Conservation (phyloP, 352 stramenopile species). For the Phytopythium litorale region DNA sequence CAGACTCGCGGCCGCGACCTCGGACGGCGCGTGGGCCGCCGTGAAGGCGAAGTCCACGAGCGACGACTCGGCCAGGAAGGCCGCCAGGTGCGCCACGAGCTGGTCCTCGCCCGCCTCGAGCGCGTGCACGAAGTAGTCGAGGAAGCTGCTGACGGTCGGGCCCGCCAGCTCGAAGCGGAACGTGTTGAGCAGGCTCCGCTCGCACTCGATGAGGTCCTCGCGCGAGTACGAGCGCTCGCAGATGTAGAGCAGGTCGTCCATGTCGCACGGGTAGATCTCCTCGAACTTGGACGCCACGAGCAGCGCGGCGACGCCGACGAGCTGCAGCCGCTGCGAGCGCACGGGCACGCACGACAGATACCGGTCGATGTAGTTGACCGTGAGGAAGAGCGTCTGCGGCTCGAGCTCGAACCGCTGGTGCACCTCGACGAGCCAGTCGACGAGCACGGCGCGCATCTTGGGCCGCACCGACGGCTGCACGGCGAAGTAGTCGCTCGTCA, state of each 20-base stretch:
- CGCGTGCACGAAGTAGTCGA: conserved; percentile 93
- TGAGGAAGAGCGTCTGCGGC: conserved; percentile 97
- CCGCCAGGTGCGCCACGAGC: conserved; percentile 37
- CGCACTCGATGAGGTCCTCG: conserved; percentile 71
- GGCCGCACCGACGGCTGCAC: conserved; percentile 43
- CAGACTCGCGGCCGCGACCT: conserved; percentile 44
- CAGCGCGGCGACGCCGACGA: conserved; percentile 95
- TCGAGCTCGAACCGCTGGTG: conserved; percentile 98
- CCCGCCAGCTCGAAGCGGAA: conserved; percentile 97
- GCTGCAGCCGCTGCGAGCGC: conserved; percentile 93
- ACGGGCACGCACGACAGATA: conserved; percentile 92
- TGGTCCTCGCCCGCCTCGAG: conserved; percentile 32
- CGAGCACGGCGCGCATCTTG: conserved; percentile 65
- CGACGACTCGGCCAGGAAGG: conserved; percentile 55
- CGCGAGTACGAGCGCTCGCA: conserved; percentile 96
- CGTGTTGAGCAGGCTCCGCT: conserved; percentile 94
- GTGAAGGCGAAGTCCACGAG: conserved; percentile 54
- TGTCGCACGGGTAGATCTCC: conserved; percentile 98
- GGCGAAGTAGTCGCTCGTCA: conserved; percentile 46
- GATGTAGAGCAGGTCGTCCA: conserved; percentile 97
- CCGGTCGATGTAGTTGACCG: conserved; percentile 98
- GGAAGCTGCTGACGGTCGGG: conserved; percentile 93
- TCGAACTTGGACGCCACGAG: conserved; percentile 99
- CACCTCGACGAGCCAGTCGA: conserved; percentile 92
- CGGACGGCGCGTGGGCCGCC: conserved; percentile 41